phyloP scores from a whole-genome alignment of 306 rosid species.

The Arachis stenosperma region DNA sequence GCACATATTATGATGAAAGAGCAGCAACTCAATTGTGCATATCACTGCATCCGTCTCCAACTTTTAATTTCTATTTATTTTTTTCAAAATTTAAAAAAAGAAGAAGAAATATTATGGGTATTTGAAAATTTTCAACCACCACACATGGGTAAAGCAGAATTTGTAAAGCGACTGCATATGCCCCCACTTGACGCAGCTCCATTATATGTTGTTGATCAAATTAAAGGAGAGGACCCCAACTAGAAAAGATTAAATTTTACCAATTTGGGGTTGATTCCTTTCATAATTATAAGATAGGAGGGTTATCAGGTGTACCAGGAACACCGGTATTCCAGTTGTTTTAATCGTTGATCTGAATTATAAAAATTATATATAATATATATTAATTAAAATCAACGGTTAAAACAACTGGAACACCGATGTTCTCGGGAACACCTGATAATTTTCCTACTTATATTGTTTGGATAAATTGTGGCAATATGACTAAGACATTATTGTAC shows the following conservation, averaged over 20 bases:
- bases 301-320: too few relatives aligned
- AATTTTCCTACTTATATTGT: too few relatives aligned
- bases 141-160: constrained; percentile 41
- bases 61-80: not conserved
- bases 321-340: too few relatives aligned
- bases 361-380: too few relatives aligned
- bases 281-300: constrained; percentile 32
- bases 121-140: constrained; percentile 40
- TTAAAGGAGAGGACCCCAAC: constrained; percentile 23
- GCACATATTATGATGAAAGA: not conserved
- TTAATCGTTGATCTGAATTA: too few relatives aligned
- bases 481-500: constrained; percentile 10
- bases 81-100: too few relatives aligned
- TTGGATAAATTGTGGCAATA: constrained; percentile 23
- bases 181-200: constrained; percentile 40
- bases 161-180: constrained; percentile 37
- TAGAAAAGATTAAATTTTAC: constrained; percentile 20
- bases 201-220: constrained; percentile 30
- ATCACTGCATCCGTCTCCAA: not conserved
- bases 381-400: too few relatives aligned
- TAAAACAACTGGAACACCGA: too few relatives aligned
- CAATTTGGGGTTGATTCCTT: constrained; percentile 17
- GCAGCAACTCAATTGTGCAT: not conserved
- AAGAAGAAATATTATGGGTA: not conserved
- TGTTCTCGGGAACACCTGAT: too few relatives aligned